phyloP scores from a whole-genome alignment of 83 land plant species.

The Diphasiastrum complanatum region DNA sequence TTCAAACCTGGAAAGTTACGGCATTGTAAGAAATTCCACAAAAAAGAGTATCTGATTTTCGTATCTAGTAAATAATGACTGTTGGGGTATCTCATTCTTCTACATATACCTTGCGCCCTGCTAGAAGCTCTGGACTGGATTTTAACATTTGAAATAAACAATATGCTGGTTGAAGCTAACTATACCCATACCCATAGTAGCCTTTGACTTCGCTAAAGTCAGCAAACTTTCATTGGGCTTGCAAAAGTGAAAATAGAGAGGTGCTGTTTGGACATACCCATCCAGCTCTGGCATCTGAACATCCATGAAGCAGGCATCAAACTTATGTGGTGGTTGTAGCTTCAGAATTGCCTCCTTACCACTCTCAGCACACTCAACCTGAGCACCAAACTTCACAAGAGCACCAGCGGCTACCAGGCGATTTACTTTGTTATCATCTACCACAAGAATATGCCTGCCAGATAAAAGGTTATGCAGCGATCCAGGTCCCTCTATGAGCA shows the following conservation, averaged over 20 bases:
- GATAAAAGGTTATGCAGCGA: conserved; percentile 47
- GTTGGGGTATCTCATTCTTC: too few species aligned
- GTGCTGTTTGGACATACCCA: conserved; percentile 60
- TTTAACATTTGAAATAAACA: neutral
- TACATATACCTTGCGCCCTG: neutral
- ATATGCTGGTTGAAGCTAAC: neutral
- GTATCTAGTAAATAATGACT: too few species aligned
- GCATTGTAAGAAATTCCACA: too few species aligned
- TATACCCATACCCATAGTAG: neutral
- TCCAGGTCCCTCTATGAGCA: conserved; percentile 23
- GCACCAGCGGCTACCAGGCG: conserved; percentile 88
- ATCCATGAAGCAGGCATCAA: conserved; percentile 99
- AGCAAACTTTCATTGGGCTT: neutral
- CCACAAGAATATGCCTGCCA: conserved; percentile 68
- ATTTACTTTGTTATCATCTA: conserved; percentile 84
- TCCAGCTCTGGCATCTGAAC: conserved; percentile 99
- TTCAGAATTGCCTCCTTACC: conserved; percentile 56
- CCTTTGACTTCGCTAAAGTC: neutral
- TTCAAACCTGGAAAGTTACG: conserved; percentile 68
- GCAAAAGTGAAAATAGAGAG: neutral
- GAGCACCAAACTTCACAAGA: conserved; percentile 81
- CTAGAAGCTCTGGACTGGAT: neutral
- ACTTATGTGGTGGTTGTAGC: conserved; percentile 81
- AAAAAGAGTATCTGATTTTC: too few species aligned
- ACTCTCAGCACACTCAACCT: conserved; percentile 59